Evolutionary conservation across 768 basidiomycete species (phyloP), one percentile per base, ranked within the genome.

Genomic region (Rickenella mellea): DNA sequence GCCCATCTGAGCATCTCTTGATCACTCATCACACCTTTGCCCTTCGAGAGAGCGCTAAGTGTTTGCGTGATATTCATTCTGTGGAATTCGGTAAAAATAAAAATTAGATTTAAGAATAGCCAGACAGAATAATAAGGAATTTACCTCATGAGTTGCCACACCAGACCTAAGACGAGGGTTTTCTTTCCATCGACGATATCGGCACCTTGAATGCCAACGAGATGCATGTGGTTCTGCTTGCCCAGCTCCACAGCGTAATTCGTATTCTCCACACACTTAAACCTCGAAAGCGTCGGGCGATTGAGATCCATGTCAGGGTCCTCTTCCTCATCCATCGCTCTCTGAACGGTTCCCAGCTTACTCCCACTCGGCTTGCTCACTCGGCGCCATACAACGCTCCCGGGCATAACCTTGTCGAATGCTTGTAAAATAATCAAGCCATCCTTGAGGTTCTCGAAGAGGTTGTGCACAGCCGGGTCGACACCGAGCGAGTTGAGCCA

Each of bases 401-500:
- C 91, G 0, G 94, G 96, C 3, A 83, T 63, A 54, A 98, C 78
- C 68, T 90, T 97, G 67, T 99, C 94, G 55, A 96, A 98, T 11
- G 93, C 93, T 65, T 97, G 92, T 3, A 98, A 73, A 44, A 99
- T 85, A 53, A 90, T 60, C 44, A 90, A 61, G 1, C 96, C 96
- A 58, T 97, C 93, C 58, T 83, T 87, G 57, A 99, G 63, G 58
- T 98, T 86, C 69, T 98, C 90, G 57, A 97, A 98, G 47, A 99
- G 64, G 66, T 97, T 93, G 72, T 87, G 91, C 12, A 99, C 93
- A 33, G 80, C 83, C 0, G 96, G 96, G 42, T 99, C 93, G 45
- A 98, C 96, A 48, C 88, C 90, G 39, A 99, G 74, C 10, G 89
- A 92, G 69, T 99, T 99, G 47, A 99, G 72, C 96, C 96, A 99